These are phyloP conservation scores for Coemansia sp. DNA, from an alignment of 192 early-diverging fungal genomes.

Conservation along the genomic window DNA sequence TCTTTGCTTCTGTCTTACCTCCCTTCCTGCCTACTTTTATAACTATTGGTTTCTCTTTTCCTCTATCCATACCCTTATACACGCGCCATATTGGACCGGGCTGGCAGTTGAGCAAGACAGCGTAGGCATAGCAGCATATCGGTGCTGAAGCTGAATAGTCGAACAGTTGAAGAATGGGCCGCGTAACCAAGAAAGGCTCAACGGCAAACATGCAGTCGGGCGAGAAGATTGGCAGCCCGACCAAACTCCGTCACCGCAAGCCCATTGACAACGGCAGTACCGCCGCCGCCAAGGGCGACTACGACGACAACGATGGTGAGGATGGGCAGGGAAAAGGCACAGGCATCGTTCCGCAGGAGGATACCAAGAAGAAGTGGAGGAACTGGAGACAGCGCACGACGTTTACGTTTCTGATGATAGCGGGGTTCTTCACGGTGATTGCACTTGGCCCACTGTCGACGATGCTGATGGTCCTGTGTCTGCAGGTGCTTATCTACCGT, in stretches of 20 bases:
- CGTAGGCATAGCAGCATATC: too few species aligned
- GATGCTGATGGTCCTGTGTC: slow-evolving; percentile 78
- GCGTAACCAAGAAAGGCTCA: slow-evolving; percentile 40
- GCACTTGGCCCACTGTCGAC: slow-evolving; percentile 83
- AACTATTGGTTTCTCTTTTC: too few species aligned
- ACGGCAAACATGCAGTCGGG: slow-evolving; percentile 18
- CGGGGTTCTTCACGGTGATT: slow-evolving; percentile 71
- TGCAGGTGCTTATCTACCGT: slow-evolving; percentile 85
- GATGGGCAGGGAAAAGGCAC: background rate
- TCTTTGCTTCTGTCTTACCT: too few species aligned
- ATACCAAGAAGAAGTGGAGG: slow-evolving; percentile 61
- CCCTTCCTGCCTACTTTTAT: too few species aligned
- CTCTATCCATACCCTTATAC: too few species aligned
- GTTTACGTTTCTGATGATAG: slow-evolving; percentile 91
- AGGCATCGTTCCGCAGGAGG: slow-evolving; percentile 36
- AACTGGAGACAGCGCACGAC: slow-evolving; percentile 83
- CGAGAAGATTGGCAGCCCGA: slow-evolving; percentile 27
- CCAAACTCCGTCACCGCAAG: slow-evolving; percentile 46
- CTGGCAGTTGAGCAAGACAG: too few species aligned
- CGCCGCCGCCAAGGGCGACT: too few species aligned
- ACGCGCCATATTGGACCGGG: too few species aligned
- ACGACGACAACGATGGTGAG: slow-evolving; percentile 7
- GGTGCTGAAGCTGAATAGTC: too few species aligned
- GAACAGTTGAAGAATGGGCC: background rate
- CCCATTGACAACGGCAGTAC: slow-evolving; percentile 6